These are phyloP conservation scores for Aspergillus ochraceus DNA, from an alignment of 2,329 filamentous ascomycete species.

Conservation along the genomic window DNA sequence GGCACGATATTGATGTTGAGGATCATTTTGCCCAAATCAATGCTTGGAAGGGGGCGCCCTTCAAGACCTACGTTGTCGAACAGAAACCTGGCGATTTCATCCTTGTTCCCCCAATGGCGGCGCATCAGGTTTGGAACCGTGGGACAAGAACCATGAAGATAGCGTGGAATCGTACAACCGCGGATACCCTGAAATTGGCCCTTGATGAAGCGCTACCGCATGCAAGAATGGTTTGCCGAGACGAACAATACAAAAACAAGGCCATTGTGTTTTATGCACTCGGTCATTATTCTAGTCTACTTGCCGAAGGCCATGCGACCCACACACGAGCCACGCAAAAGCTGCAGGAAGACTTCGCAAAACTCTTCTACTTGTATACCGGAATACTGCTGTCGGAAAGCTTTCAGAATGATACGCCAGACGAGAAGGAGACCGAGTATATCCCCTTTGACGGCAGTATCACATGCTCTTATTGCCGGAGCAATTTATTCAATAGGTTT, in stretches of 20 bases:
- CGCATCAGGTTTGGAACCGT: constrained; percentile 97
- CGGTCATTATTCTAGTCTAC: constrained; percentile 67
- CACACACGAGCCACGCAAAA: constrained; percentile 52
- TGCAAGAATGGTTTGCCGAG: constrained; percentile 86
- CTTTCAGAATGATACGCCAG: constrained; percentile 64
- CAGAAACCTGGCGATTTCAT: constrained; percentile 91
- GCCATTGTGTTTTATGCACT: constrained; percentile 89
- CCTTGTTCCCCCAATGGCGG: constrained; percentile 85
- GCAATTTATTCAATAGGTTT: constrained; percentile 97
- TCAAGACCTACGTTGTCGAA: constrained; percentile 89
- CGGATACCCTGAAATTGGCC: constrained; percentile 84
- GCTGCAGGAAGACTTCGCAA: constrained; percentile 68
- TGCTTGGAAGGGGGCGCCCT: constrained; percentile 92
- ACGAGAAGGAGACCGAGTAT: constrained; percentile 71
- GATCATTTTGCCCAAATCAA: constrained; percentile 95
- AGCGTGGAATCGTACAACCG: constrained; percentile 94
- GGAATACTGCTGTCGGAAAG: constrained; percentile 81
- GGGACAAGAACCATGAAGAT: constrained; percentile 96
- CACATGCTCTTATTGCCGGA: constrained; percentile 91
- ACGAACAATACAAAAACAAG: constrained; percentile 99
- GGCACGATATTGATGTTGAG: constrained; percentile 95
- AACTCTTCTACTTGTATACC: constrained; percentile 75
- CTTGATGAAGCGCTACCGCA: constrained; percentile 84
- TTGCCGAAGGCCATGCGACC: constrained; percentile 59
- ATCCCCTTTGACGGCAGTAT: constrained; percentile 85